phyloP scores from a whole-genome alignment of 2,329 filamentous ascomycete genomes.

The Neonectria faginata region DNA sequence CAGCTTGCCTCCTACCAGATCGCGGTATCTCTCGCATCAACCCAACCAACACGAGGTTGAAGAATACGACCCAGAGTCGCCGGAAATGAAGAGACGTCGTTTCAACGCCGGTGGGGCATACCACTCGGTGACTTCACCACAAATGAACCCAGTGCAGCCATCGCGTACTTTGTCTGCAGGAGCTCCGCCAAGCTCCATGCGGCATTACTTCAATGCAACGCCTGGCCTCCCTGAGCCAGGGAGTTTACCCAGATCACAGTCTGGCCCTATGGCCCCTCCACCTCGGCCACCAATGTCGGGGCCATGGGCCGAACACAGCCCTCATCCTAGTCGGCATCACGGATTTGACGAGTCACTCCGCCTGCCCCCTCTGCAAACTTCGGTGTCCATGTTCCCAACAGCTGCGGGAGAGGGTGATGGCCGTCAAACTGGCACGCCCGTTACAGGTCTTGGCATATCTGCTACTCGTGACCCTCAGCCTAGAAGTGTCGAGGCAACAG shows the following conservation, averaged over 20 bases:
- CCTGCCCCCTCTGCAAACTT: constrained; percentile 65
- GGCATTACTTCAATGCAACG: constrained; percentile 36
- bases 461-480: constrained; percentile 49
- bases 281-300: constrained; percentile 57
- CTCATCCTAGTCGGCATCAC: constrained; percentile 54
- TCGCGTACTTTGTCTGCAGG: constrained; percentile 41
- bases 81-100: constrained; percentile 72
- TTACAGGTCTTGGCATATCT: constrained; percentile 44
- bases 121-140: constrained; percentile 42
- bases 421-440: constrained; percentile 44
- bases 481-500: constrained; percentile 72
- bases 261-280: constrained; percentile 65
- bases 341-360: constrained; percentile 67
- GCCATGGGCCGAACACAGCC: constrained; percentile 48
- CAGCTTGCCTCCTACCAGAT: constrained; percentile 39
- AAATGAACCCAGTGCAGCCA: constrained; percentile 19
- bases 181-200: constrained; percentile 30
- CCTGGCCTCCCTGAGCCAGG: constrained; percentile 48
- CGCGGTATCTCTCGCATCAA: constrained; percentile 41
- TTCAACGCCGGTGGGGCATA: constrained; percentile 60
- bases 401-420: constrained; percentile 43
- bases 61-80: constrained; percentile 55
- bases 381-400: constrained; percentile 49
- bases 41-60: constrained; percentile 46
- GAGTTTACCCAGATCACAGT: constrained; percentile 48